phyloP scores from a whole-genome alignment of 1,139 yeast species.

The Pichia sp. region DNA sequence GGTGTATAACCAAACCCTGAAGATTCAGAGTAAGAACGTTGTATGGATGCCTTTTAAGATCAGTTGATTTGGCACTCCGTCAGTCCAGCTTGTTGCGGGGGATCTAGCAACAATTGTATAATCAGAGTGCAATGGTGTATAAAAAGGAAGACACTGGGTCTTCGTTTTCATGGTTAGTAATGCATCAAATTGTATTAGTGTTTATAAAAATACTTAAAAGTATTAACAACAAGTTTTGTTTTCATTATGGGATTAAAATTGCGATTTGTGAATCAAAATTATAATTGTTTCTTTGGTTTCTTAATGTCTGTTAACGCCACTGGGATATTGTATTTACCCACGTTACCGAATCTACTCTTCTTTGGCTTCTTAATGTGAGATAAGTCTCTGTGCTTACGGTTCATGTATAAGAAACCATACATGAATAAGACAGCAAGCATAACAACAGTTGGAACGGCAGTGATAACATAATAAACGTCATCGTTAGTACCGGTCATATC shows the following conservation, averaged over 20 bases:
- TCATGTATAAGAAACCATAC: constrained; percentile 60
- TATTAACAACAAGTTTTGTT: too few species aligned
- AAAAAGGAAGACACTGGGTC: neutral
- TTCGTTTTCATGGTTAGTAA: neutral
- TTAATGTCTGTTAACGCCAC: constrained; percentile 28
- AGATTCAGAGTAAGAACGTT: neutral
- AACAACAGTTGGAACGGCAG: constrained; percentile 72
- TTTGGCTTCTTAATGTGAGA: constrained; percentile 44
- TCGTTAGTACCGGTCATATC: constrained; percentile 59
- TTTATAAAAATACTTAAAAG: too few species aligned
- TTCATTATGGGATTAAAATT: neutral
- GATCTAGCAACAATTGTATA: constrained; percentile 4
- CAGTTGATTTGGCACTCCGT: constrained; percentile 14
- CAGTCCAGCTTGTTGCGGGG: constrained; percentile 8
- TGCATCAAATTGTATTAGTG: too few species aligned
- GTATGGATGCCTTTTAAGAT: constrained; percentile 2
- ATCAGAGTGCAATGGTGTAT: constrained; percentile 2
- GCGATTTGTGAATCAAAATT: neutral
- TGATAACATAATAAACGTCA: constrained; percentile 65
- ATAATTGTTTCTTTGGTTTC: constrained; percentile 27
- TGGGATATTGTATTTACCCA: constrained; percentile 35
- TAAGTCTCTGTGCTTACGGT: constrained; percentile 52
- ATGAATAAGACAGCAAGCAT: constrained; percentile 57
- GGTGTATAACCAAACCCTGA: neutral
- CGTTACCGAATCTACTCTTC: constrained; percentile 48